phyloP scores from a whole-genome alignment of 1,284 basidiomycete species.

The Mycosarcoma mackinlayi region DNA sequence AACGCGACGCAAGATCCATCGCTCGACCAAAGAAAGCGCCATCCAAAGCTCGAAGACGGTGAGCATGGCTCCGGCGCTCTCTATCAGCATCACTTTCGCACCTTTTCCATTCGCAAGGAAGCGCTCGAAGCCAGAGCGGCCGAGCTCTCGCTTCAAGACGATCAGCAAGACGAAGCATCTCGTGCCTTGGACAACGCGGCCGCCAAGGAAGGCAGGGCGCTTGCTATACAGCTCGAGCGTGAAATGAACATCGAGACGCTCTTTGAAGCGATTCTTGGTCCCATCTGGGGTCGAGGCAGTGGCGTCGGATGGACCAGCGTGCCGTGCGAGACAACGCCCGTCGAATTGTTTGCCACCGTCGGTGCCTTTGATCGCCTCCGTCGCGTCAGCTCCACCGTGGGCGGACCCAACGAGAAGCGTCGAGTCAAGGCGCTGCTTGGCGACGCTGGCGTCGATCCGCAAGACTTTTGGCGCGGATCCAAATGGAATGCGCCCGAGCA shows the following conservation, averaged over 20 bases:
- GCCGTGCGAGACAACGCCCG: background rate
- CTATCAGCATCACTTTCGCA: conserved; percentile 44
- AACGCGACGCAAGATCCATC: background rate
- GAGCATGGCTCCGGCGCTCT: conserved; percentile 24
- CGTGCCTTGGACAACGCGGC: conserved; percentile 31
- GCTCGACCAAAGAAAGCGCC: conserved; percentile 19
- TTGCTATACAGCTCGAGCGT: conserved; percentile 45
- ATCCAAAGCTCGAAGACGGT: conserved; percentile 25
- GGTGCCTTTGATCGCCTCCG: conserved; percentile 42
- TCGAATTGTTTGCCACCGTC: conserved; percentile 33
- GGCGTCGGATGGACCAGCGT: background rate
- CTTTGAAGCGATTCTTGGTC: conserved; percentile 37
- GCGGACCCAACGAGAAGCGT: conserved; percentile 45
- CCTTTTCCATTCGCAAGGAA: conserved; percentile 43
- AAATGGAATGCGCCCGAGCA: conserved; percentile 28
- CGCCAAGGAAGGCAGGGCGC: conserved; percentile 37
- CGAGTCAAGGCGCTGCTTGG: conserved; percentile 39
- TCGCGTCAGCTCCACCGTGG: conserved; percentile 40
- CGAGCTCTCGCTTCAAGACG: conserved; percentile 30
- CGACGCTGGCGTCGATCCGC: conserved; percentile 17
- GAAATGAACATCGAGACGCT: conserved; percentile 47
- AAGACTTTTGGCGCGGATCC: conserved; percentile 44
- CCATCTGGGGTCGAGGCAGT: conserved; percentile 8
- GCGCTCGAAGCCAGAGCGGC: conserved; percentile 39
- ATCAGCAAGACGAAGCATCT: conserved; percentile 26